phyloP scores from a whole-genome alignment of 805 yeast species.

The Yarrowia keelungensis region DNA sequence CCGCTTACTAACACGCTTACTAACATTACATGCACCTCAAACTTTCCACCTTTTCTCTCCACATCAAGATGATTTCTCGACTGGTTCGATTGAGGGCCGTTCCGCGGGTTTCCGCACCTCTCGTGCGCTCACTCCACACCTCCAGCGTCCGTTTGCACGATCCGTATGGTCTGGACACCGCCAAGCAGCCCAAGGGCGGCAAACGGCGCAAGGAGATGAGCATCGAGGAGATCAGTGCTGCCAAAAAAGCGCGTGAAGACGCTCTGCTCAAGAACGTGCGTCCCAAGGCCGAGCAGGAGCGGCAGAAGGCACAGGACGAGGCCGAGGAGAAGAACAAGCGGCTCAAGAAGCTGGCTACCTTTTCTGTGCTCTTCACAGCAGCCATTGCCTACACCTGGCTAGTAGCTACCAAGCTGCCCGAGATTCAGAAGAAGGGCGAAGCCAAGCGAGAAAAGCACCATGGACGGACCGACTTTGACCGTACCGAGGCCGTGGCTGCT shows the following conservation, averaged over 20 bases:
- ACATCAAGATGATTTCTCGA: background rate
- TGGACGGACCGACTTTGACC: conserved; percentile 29
- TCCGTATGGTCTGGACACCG: conserved; percentile 26
- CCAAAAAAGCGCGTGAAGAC: conserved; percentile 19
- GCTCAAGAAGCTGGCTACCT: conserved; percentile 28
- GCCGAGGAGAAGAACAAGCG: conserved; percentile 37
- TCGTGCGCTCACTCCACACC: background rate
- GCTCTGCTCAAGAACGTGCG: conserved; percentile 35
- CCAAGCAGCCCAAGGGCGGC: conserved; percentile 25
- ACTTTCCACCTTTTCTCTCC: background rate
- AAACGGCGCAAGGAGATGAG: conserved; percentile 22
- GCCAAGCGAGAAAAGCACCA: conserved; percentile 11
- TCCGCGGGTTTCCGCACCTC: background rate
- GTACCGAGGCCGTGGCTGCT: conserved; percentile 17
- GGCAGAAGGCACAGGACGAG: conserved; percentile 9
- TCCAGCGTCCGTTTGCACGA: conserved; percentile 8
- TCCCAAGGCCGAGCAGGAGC: conserved; percentile 32
- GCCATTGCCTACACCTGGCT: conserved; percentile 36
- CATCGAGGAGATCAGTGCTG: conserved; percentile 1
- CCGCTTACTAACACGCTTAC: background rate
- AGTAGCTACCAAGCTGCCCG: conserved; percentile 30
- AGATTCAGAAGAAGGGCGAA: conserved; percentile 28
- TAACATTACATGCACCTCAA: background rate
- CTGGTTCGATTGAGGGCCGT: conserved; percentile 15
- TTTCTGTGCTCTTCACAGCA: conserved; percentile 14